These are phyloP conservation scores for Penicillium sp. DNA, from an alignment of 2,329 filamentous ascomycete species.

Conservation along the genomic window DNA sequence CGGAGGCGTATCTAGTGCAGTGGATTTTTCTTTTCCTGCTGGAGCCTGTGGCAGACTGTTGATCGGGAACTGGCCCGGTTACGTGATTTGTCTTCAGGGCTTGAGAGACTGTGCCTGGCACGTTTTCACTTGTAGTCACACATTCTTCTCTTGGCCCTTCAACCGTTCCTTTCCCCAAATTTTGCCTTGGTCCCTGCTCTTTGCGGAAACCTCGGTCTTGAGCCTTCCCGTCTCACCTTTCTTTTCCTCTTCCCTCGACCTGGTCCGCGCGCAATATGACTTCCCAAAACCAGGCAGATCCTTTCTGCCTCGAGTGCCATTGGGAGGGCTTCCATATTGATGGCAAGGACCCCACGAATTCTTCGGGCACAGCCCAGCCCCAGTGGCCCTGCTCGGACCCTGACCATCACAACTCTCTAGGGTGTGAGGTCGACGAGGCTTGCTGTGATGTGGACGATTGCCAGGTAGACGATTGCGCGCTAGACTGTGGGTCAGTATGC, in stretches of 20 bases:
- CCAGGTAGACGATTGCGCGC: slow-evolving; percentile 30
- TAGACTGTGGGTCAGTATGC: slow-evolving; percentile 41
- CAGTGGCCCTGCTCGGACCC: slow-evolving; percentile 33
- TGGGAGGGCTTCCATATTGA: slow-evolving; percentile 42
- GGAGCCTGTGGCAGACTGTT: background rate
- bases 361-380: slow-evolving; percentile 20
- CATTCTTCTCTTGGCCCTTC: slow-evolving; percentile 3
- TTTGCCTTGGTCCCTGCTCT: slow-evolving; percentile 2
- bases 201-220: slow-evolving; percentile 2
- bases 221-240: background rate
- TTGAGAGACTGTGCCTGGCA: slow-evolving; percentile 5
- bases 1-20: slow-evolving; percentile 1
- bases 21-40: background rate
- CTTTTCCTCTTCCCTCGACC: slow-evolving; percentile 1
- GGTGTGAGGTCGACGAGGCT: slow-evolving; percentile 32
- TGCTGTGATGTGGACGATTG: slow-evolving; percentile 42
- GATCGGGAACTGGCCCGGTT: slow-evolving; percentile 1
- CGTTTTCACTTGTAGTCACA: slow-evolving; percentile 8
- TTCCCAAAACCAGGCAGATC: slow-evolving; percentile 29
- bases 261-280: slow-evolving; percentile 29
- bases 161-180: slow-evolving; percentile 5
- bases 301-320: slow-evolving; percentile 43
- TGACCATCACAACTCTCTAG: slow-evolving; percentile 27
- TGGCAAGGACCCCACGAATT: slow-evolving; percentile 26
- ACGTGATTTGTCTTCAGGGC: slow-evolving; percentile 4